Base-by-base conservation (phyloP, 2,329 filamentous ascomycete genomes). In the Davidsoniella eucalypti region DNA sequence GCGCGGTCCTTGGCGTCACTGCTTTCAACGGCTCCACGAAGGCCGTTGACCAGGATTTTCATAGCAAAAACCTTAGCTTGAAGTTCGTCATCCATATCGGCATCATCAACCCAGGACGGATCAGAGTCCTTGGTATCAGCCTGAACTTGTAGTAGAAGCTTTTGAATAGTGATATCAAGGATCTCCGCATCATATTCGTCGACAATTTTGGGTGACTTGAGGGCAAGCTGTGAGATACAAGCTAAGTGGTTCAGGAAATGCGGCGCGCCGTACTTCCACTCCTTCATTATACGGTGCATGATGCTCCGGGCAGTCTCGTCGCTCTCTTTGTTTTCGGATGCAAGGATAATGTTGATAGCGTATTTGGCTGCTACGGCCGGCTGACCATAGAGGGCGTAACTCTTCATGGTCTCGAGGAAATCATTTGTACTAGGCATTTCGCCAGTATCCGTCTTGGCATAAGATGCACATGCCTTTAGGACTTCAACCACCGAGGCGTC, bases 401-500 rank as follows among this genome's bases (percentile, higher is more conserved):
- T 82, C 54, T 82, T 78, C 62, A 98, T 73, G 1, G 87, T 82
- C 59, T 92, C 80, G 29, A 79, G 71, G 58, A 96, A 90, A 56
- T 84, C 84, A 51, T 82, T 78, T 54, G 94, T 84, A 53, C 78
- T 76, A 1, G 85, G 84, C 49, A 98, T 76, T 54, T 96, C 88
- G 9, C 80, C 73, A 0, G 90, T 81, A 57, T 93, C 90, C 58
- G 82, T 87, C 59, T 82, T 82, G 1, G 88, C 85, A 62, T 94
- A 98, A 2, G 84, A 87, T 8, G 90, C 84, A 61, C 92, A 95
- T 2, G 93, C 90, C 62, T 94, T 95, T 52, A 98, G 71, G 2
- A 90, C 90, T 59, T 95, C 86, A 10, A 92, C 85, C n/a, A 85
- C 81, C 2, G 76, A 73, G 1, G 77, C 64, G 49, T 90, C 83